Conservation (phyloP, 2,329 filamentous ascomycete genomes). For the Trichoderma endophyticum region DNA sequence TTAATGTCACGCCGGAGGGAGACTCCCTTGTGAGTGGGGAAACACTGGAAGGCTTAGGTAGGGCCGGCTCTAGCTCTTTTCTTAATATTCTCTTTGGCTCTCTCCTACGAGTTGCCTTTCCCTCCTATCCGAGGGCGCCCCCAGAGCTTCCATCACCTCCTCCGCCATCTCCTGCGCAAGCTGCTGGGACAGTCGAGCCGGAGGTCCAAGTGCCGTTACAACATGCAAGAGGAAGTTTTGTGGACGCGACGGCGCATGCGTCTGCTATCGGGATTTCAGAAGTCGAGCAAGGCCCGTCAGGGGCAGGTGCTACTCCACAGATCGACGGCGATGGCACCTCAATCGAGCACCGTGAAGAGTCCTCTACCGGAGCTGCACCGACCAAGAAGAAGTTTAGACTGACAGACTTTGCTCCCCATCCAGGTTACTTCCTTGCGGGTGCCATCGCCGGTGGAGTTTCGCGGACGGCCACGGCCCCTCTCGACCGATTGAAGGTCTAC, state of each 20-base stretch:
- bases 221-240: slow-evolving; percentile 19
- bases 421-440: slow-evolving; percentile 98
- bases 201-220: slow-evolving; percentile 4
- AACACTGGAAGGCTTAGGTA: slow-evolving; percentile 92
- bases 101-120: slow-evolving; percentile 64
- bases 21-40: slow-evolving; percentile 92
- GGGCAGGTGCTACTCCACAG: slow-evolving; percentile 25
- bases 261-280: slow-evolving; percentile 26
- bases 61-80: slow-evolving; percentile 58
- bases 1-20: slow-evolving; percentile 88
- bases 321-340: slow-evolving; percentile 36
- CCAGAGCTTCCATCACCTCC: slow-evolving; percentile 16
- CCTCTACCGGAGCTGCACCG: slow-evolving; percentile 35
- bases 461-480: slow-evolving; percentile 88
- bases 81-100: slow-evolving; percentile 72
- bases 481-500: slow-evolving; percentile 96
- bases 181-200: slow-evolving; percentile 5
- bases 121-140: slow-evolving; percentile 30
- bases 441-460: slow-evolving; percentile 92
- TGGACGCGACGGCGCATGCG: slow-evolving; percentile 20
- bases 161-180: slow-evolving; percentile 10
- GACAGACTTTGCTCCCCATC: slow-evolving; percentile 71
- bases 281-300: slow-evolving; percentile 25
- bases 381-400: slow-evolving; percentile 49
- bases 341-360: slow-evolving; percentile 29